Evolutionary conservation across 768 basidiomycete genomes (phyloP).

Genomic region (Holtermannia corniformis): DNA sequence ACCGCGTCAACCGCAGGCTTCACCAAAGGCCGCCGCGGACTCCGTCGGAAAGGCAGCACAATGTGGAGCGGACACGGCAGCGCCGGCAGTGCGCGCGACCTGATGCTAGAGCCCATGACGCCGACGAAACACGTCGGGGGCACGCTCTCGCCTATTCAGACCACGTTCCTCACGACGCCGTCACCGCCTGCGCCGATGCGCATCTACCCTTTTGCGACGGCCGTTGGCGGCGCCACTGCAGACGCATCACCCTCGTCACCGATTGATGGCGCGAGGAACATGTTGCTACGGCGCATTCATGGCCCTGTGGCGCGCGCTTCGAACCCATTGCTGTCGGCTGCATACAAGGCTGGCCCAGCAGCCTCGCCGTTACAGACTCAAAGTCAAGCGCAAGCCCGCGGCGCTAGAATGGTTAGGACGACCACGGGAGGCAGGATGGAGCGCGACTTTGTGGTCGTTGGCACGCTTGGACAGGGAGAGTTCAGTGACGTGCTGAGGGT

Average conservation of each 20-base stretch:
- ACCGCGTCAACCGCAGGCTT: background rate
- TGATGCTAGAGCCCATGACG: conserved; percentile 9
- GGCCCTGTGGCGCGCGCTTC: conserved; percentile 32
- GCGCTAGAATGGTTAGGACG: background rate
- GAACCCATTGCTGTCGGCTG: conserved; percentile 35
- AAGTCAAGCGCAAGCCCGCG: background rate
- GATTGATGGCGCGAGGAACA: conserved; percentile 1
- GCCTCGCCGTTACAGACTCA: background rate
- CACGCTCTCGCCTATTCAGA: background rate
- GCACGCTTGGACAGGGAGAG: conserved; percentile 78
- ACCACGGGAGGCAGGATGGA: conserved; percentile 48
- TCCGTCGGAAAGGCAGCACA: conserved; percentile 28
- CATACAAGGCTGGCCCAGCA: conserved; percentile 19
- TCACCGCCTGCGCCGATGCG: conserved; percentile 4
- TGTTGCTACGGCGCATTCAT: conserved; percentile 2
- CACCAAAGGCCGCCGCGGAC: conserved; percentile 17
- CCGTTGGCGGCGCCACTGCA: background rate
- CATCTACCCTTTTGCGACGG: conserved; percentile 10
- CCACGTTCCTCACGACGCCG: conserved; percentile 6
- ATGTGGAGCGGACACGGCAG: conserved; percentile 20
- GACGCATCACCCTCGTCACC: conserved; percentile 5
- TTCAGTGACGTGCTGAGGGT: conserved; percentile 86
- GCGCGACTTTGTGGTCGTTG: conserved; percentile 67
- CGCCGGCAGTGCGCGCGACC: conserved; percentile 22
- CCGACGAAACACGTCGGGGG: conserved; percentile 4